A percentile compares a stretch with the other conserved stretches of the same genome.
phyloP scores from a whole-genome alignment of 1,284 basidiomycete species.

The Athelia sp. region DNA sequence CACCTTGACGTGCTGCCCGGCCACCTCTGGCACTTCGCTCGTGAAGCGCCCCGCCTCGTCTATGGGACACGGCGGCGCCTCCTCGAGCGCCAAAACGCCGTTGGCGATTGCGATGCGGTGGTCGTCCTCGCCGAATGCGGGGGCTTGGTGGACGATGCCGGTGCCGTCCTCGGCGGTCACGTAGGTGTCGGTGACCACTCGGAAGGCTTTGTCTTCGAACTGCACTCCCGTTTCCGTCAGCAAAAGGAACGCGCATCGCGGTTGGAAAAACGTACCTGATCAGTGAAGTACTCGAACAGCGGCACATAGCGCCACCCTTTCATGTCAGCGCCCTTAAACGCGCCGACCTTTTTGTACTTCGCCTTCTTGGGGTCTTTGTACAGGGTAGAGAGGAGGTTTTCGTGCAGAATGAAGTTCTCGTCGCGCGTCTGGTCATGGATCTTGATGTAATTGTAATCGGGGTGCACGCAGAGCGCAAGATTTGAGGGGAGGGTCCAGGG shows the following conservation, averaged over 20 bases:
- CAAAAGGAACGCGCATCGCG: neutral
- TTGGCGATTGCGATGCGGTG: constrained; percentile 88
- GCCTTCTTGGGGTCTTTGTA: constrained; percentile 99
- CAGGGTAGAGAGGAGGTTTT: constrained; percentile 81
- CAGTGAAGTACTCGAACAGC: constrained; percentile 94
- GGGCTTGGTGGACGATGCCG: constrained; percentile 98
- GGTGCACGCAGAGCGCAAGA: constrained; percentile 92
- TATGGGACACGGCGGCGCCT: constrained; percentile 94
- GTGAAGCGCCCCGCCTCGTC: constrained; percentile 91
- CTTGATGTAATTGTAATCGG: constrained; percentile 95
- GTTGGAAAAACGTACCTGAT: constrained; percentile 53
- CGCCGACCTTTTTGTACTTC: constrained; percentile 88
- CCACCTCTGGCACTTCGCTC: constrained; percentile 85
- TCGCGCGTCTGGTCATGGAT: constrained; percentile 90
- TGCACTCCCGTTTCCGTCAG: constrained; percentile 23
- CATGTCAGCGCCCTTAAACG: constrained; percentile 89
- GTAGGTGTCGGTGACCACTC: constrained; percentile 88
- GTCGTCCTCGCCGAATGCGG: constrained; percentile 98
- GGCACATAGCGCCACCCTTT: constrained; percentile 97
- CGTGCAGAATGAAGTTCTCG: constrained; percentile 91
- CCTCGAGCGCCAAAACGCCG: constrained; percentile 78
- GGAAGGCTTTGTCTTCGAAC: constrained; percentile 92
- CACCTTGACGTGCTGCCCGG: constrained; percentile 90
- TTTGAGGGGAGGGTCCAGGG: constrained; percentile 99
- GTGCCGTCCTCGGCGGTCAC: constrained; percentile 95